Percentiles rank a stretch among this genome's conserved stretches.
phyloP scores from a whole-genome alignment of 2,329 filamentous ascomycete genomes.

The Alternaria infectoria region DNA sequence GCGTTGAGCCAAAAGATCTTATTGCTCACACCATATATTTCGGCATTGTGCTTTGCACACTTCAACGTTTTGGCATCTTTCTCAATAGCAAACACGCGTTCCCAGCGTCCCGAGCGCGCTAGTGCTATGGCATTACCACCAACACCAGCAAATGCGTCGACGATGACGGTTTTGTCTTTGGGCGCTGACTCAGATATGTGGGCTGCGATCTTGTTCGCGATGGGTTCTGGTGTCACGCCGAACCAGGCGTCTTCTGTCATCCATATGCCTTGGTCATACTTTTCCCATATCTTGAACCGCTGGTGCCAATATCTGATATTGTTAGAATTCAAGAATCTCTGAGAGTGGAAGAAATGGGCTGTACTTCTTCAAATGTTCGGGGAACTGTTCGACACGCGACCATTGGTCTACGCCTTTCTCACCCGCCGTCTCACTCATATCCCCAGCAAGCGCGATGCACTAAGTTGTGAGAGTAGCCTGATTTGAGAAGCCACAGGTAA shows the following conservation, averaged over 20 bases:
- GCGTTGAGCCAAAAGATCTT: conserved; percentile 86
- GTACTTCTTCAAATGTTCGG: conserved; percentile 84
- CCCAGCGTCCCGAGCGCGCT: conserved; percentile 79
- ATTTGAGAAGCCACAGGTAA: background rate
- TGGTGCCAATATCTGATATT: conserved; percentile 86
- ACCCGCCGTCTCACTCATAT: conserved; percentile 30
- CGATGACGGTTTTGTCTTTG: conserved; percentile 67
- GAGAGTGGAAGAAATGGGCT: conserved; percentile 20
- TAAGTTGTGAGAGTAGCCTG: background rate
- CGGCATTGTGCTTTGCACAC: conserved; percentile 91
- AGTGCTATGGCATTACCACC: conserved; percentile 97
- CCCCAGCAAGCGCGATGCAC: background rate
- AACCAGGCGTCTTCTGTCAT: conserved; percentile 97
- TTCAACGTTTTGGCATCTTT: conserved; percentile 78
- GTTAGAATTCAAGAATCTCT: background rate
- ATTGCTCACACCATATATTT: conserved; percentile 78
- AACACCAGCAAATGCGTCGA: conserved; percentile 90
- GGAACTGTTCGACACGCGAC: conserved; percentile 71
- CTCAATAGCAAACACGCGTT: conserved; percentile 86
- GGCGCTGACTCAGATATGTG: conserved; percentile 68
- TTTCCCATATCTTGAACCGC: conserved; percentile 83
- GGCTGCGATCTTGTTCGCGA: conserved; percentile 70
- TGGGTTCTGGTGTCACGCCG: conserved; percentile 90
- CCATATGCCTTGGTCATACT: conserved; percentile 85
- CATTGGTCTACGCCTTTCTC: conserved; percentile 70